These are phyloP conservation scores for Trametes maxima DNA, from an alignment of 768 basidiomycete genomes.

Conservation along the genomic window DNA sequence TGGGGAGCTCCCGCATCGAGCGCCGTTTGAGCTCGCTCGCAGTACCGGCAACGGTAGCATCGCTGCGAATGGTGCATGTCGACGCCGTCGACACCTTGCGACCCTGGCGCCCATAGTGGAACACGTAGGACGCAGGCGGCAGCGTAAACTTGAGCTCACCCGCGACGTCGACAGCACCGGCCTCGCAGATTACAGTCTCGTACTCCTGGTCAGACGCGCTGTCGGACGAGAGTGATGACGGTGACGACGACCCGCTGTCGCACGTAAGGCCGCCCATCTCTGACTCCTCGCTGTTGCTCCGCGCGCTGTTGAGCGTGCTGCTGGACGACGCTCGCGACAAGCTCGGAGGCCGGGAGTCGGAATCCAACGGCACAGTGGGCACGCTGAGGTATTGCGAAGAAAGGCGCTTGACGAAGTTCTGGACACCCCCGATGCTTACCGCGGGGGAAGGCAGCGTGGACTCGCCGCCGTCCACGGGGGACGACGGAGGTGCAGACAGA, in stretches of 20 bases:
- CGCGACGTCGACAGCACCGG: not conserved
- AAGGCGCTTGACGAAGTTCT: slow-evolving; percentile 60
- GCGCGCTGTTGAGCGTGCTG: slow-evolving; percentile 48
- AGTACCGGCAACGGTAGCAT: slow-evolving; percentile 19
- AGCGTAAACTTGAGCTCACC: slow-evolving; percentile 8
- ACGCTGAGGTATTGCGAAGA: slow-evolving; percentile 43
- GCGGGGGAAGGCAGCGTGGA: slow-evolving; percentile 35
- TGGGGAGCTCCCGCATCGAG: slow-evolving; percentile 8
- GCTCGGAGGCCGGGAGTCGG: slow-evolving; percentile 26
- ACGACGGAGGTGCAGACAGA: slow-evolving; percentile 43
- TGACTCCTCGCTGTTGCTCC: slow-evolving; percentile 47
- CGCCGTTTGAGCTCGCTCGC: slow-evolving; percentile 24
- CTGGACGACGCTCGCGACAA: slow-evolving; percentile 34
- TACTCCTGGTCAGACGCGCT: slow-evolving; percentile 22
- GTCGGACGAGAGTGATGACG: slow-evolving; percentile 28
- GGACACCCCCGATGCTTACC: slow-evolving; percentile 53
- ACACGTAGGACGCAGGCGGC: slow-evolving; percentile 24
- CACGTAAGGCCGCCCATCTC: slow-evolving; percentile 62
- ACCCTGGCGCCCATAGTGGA: slow-evolving; percentile 42
- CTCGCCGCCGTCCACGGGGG: slow-evolving; percentile 39
- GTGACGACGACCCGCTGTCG: slow-evolving; percentile 31
- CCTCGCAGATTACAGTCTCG: slow-evolving; percentile 28
- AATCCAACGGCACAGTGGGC: slow-evolving; percentile 12
- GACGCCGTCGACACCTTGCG: slow-evolving; percentile 42
- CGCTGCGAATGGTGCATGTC: slow-evolving; percentile 39